These are phyloP conservation scores for Candida sanyaensis DNA, from an alignment of 1,139 yeast species.

Conservation along the genomic window DNA sequence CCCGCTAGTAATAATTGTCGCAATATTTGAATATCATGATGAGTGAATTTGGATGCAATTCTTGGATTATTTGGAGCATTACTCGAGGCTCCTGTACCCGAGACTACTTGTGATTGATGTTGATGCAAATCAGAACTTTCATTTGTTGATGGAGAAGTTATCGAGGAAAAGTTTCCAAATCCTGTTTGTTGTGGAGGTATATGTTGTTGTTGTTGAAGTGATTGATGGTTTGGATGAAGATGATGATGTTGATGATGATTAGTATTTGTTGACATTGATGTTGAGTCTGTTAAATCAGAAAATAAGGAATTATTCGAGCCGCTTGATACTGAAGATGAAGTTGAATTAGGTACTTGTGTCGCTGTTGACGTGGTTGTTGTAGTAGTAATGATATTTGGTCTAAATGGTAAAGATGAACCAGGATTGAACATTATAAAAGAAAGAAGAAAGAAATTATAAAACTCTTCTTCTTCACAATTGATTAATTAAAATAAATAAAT, in stretches of 20 bases:
- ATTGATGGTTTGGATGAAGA: neutral
- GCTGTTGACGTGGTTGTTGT: too few species aligned
- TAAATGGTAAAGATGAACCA: neutral
- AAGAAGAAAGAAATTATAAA: neutral
- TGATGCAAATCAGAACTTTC: conserved; percentile 1
- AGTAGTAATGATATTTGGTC: conserved; percentile 1
- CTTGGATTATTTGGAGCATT: conserved; percentile 13
- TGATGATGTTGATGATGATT: neutral
- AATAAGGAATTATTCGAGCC: conserved; percentile 2
- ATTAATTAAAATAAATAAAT: too few species aligned
- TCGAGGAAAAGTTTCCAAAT: neutral
- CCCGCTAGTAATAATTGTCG: conserved; percentile 42
- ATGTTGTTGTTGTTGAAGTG: neutral
- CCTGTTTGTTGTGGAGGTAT: neutral
- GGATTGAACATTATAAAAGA: conserved; percentile 1
- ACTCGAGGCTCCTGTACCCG: conserved; percentile 17
- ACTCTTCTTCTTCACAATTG: neutral
- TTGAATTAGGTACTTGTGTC: conserved; percentile 1
- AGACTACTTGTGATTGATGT: conserved; percentile 7
- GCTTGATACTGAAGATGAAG: conserved; percentile 3
- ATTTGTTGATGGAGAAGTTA: neutral
- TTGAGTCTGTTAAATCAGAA: conserved; percentile 1
- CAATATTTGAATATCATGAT: conserved; percentile 41
- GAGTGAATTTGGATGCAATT: conserved; percentile 28
- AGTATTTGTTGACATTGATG: neutral